Evolutionary conservation across 352 stramenopile genomes (phyloP).

Genomic region (Phytophthora colocasiae): DNA sequence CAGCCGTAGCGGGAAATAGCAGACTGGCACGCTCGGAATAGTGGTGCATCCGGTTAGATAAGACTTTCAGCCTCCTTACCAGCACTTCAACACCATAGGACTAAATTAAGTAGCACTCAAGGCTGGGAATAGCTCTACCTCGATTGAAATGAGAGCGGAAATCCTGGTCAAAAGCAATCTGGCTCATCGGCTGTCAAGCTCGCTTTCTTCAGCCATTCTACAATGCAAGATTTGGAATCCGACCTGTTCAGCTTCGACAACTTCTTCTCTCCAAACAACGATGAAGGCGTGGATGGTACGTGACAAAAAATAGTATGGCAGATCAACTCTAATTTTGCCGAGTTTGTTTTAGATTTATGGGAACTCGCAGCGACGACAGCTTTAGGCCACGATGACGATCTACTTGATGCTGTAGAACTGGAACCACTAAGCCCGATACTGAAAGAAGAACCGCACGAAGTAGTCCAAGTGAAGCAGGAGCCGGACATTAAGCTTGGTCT

Average conservation of each 20-base stretch:
- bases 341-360: conserved; percentile 33
- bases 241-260: conserved; percentile 47
- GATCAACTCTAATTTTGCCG: no score
- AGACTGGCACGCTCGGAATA: background rate
- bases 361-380: conserved; percentile 16
- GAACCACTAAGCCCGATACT: conserved; percentile 37
- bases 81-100: conserved; percentile 19
- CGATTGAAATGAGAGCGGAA: background rate
- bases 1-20: conserved; percentile 24
- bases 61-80: conserved; percentile 16
- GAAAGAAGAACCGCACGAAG: conserved; percentile 30
- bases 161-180: conserved; percentile 46
- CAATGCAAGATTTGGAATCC: conserved; percentile 46
- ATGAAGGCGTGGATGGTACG: conserved; percentile 41
- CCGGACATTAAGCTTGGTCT: conserved; percentile 18
- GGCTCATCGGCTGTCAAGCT: conserved; percentile 26
- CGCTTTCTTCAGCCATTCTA: background rate
- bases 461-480: conserved; percentile 29
- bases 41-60: conserved; percentile 16
- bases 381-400: conserved; percentile 37
- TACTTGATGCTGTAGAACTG: conserved; percentile 34
- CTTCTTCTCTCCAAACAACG: conserved; percentile 42
- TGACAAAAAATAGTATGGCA: background rate
- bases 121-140: conserved; percentile 28
- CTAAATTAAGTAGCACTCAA: conserved; percentile 24